phyloP scores from a whole-genome alignment of 2,329 filamentous ascomycete genomes.

The Aspergillus clavatus region DNA sequence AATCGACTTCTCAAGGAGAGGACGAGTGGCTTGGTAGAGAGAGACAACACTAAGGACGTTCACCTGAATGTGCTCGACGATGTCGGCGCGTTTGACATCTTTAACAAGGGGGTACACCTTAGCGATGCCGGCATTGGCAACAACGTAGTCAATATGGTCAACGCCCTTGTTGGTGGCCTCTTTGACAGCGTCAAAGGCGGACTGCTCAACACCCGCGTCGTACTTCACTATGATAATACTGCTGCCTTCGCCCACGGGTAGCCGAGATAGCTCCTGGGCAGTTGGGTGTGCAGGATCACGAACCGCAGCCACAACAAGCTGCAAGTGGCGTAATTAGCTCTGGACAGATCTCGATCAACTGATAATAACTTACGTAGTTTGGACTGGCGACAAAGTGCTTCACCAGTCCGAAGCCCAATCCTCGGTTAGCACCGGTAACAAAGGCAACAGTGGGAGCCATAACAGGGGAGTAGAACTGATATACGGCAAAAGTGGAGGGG shows the following conservation, averaged over 20 bases:
- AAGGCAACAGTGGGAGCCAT: constrained; percentile 10
- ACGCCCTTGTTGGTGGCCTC: constrained; percentile 23
- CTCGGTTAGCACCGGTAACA: constrained; percentile 16
- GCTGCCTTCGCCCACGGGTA: constrained; percentile 23
- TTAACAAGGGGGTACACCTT: constrained; percentile 25
- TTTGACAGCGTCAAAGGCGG: constrained; percentile 25
- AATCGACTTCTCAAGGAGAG: constrained; percentile 28
- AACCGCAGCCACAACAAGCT: constrained; percentile 37
- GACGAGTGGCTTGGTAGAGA: constrained; percentile 30
- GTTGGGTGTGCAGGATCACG: constrained; percentile 27
- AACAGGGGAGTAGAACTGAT: neutral
- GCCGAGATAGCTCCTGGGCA: constrained; percentile 19
- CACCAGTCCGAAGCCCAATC: constrained; percentile 11
- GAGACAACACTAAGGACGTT: constrained; percentile 30
- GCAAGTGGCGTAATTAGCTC: neutral
- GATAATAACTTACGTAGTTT: constrained; percentile 6
- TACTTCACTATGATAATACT: constrained; percentile 29
- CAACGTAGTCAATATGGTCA: constrained; percentile 31
- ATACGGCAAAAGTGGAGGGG: too few relatives aligned
- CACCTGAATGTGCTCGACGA: constrained; percentile 20
- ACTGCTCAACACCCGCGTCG: constrained; percentile 24
- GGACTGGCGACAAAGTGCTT: constrained; percentile 8
- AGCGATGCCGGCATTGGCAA: constrained; percentile 37
- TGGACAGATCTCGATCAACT: too few relatives aligned
- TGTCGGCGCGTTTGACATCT: constrained; percentile 24